Base-by-base conservation (phyloP, 2,329 filamentous ascomycete species). In the Colletotrichum trifolii region DNA sequence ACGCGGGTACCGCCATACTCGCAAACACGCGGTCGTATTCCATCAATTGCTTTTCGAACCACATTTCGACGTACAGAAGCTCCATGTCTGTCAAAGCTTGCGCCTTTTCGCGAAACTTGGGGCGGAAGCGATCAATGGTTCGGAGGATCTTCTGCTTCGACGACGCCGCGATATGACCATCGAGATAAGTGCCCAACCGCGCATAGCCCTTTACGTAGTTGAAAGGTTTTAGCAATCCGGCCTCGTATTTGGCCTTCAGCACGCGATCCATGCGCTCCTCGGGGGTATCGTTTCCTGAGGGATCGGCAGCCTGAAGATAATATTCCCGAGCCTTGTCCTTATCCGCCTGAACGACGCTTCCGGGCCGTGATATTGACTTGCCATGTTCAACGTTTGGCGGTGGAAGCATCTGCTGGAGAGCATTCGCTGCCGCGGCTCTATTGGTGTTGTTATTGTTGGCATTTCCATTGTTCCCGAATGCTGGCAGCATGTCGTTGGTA, bases 1-100 rank as follows among this genome's bases (percentile, higher is more conserved):
- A 99, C 12, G 96, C 96, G 0, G 96, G 96, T 67, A 99, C 95
- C 2, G 96, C 96, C 96, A 99, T 99, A 76, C 94, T 97, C 2
- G 96, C 96, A 81, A 99, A 99, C 2, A 99, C 94, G 38, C 96
- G 93, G 74, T 99, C 96, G 73, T 98, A 98, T 75, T 98, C 96
- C 91, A 98, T 96, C 71, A 99, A 81, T 68, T 92, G 96, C 73
- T 91, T 89, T 78, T 99, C 96, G 74, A 99, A 98, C 95, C 96
- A 98, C 93, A 98, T 97, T 79, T 99, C 96, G 10, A 98, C 95
- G 64, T 94, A 89, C 35, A 98, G 90, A 34, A 99, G 87, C 77
- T 99, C 93, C 76, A 97, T 92, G 77, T 99, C 96, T 2, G 93
- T 97, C 74, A 98, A 82, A 39, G 86, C 90, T 69, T 98, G 94